Conservation (phyloP, 1,284 basidiomycete species). For the Leccinum griseonigrum region DNA sequence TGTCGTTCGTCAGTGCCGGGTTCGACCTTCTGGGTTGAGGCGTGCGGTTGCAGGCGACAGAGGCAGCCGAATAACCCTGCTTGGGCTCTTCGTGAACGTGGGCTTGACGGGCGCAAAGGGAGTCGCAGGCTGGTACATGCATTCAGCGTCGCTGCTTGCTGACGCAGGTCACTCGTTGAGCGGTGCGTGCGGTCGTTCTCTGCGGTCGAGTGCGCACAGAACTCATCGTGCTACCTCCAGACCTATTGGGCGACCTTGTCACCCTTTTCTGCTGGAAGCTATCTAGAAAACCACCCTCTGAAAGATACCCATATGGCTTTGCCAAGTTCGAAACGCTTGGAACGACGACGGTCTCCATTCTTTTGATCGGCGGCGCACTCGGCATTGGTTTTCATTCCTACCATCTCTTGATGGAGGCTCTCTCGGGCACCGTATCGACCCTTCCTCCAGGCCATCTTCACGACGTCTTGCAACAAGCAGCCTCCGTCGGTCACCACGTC, state of each 20-base stretch:
- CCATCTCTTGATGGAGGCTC: constrained; percentile 68
- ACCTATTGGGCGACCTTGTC: constrained; percentile 89
- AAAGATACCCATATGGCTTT: constrained; percentile 83
- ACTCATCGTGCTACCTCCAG: constrained; percentile 32
- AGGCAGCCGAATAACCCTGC: constrained; percentile 80
- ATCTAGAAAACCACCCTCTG: constrained; percentile 76
- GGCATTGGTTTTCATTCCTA: constrained; percentile 95
- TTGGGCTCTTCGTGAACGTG: constrained; percentile 87
- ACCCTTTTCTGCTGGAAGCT: constrained; percentile 91
- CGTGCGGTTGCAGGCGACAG: constrained; percentile 55
- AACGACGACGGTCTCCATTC: constrained; percentile 79
- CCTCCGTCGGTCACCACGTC: constrained; percentile 51
- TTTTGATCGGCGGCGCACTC: constrained; percentile 83
- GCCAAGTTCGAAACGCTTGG: constrained; percentile 95
- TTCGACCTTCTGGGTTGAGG: constrained; percentile 7
- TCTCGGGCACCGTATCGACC: constrained; percentile 56
- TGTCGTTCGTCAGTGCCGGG: constrained; percentile 19
- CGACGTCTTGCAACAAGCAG: constrained; percentile 55
- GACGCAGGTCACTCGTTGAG: constrained; percentile 95
- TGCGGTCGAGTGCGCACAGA: neutral
- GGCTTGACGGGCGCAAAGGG: constrained; percentile 84
- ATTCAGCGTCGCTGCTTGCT: constrained; percentile 89
- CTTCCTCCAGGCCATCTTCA: constrained; percentile 62
- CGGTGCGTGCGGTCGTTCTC: constrained; percentile 47
- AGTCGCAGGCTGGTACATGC: constrained; percentile 80